Percentiles rank a stretch among this genome's conserved stretches.
Evolutionary conservation across 331 rosid species (phyloP).

Genomic region (Cucumis variabilis): DNA sequence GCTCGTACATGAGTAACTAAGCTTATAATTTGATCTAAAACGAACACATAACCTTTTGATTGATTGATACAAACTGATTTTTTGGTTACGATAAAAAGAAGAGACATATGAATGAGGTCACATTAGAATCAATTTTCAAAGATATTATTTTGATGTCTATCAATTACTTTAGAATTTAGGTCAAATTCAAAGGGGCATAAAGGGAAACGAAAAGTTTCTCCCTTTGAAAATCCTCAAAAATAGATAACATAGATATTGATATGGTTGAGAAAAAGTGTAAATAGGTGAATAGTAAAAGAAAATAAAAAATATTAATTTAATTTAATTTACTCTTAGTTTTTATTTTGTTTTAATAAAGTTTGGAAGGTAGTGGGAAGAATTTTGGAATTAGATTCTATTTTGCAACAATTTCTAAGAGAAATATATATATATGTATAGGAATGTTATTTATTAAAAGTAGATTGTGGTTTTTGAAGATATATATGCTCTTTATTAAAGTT

Average conservation of each 20-base stretch:
- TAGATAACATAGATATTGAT: neutral
- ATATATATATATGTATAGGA: neutral
- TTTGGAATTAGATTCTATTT: neutral
- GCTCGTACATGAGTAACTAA: too few relatives aligned
- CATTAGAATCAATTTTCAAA: neutral
- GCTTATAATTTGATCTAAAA: too few relatives aligned
- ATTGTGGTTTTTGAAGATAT: slow-evolving; percentile 1
- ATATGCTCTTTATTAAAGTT: neutral
- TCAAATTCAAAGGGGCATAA: slow-evolving; percentile 23
- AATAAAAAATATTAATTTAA: neutral
- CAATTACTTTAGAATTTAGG: neutral
- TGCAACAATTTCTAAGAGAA: slow-evolving; percentile 1
- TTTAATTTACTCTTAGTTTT: too few relatives aligned
- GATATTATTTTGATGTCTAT: neutral
- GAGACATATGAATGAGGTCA: too few relatives aligned
- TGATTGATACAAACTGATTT: too few relatives aligned
- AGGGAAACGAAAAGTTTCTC: neutral
- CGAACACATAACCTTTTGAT: too few relatives aligned
- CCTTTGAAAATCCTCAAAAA: neutral
- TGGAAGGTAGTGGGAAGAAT: neutral
- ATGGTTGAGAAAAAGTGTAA: neutral
- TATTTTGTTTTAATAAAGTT: neutral
- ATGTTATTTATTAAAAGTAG: slow-evolving; percentile 11
- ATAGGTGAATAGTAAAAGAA: neutral
- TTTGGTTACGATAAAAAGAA: too few relatives aligned